These are phyloP conservation scores for Chlorella sorokiniana DNA, from an alignment of 139 green algal species.

Conservation along the genomic window DNA sequence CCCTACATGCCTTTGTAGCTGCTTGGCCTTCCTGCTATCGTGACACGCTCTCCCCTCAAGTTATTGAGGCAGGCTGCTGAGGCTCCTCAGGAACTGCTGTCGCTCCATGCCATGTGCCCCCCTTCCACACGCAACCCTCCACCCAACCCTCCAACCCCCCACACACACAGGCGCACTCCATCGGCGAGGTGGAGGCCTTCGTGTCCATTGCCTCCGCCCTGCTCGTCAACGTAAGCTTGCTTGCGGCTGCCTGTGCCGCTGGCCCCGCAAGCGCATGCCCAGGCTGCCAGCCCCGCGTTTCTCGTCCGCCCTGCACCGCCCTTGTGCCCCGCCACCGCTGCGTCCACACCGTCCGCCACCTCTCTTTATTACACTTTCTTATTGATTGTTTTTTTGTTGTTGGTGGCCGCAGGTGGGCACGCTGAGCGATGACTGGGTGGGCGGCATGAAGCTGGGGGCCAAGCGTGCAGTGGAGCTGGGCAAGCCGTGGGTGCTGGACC, in stretches of 20 bases:
- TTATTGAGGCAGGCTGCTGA: too few species aligned
- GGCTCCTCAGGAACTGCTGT: not conserved
- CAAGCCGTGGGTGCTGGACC: slow-evolving; percentile 87
- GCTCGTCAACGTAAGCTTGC: slow-evolving; percentile 84
- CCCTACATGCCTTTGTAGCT: too few species aligned
- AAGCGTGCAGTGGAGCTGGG: slow-evolving; percentile 48
- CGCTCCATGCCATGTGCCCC: not conserved
- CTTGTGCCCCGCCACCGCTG: too few species aligned
- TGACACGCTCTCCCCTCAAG: too few species aligned
- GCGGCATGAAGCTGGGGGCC: slow-evolving; percentile 67
- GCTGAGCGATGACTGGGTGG: slow-evolving; percentile 8
- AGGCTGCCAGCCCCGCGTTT: too few species aligned
- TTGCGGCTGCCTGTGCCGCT: slow-evolving; percentile 65
- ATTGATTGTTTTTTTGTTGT: too few species aligned
- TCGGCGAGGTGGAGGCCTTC: slow-evolving; percentile 67
- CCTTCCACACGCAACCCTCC: too few species aligned
- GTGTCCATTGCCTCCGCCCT: slow-evolving; percentile 58
- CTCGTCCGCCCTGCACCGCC: too few species aligned
- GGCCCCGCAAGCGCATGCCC: too few species aligned
- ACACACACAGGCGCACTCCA: slow-evolving; percentile 14
- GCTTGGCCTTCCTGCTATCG: too few species aligned
- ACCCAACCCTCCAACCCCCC: not conserved
- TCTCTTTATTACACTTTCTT: too few species aligned
- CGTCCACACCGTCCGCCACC: too few species aligned
- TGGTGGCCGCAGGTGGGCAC: not conserved